These are phyloP conservation scores for Schizophyllum amplum DNA, from an alignment of 1,284 basidiomycete species.

Conservation along the genomic window DNA sequence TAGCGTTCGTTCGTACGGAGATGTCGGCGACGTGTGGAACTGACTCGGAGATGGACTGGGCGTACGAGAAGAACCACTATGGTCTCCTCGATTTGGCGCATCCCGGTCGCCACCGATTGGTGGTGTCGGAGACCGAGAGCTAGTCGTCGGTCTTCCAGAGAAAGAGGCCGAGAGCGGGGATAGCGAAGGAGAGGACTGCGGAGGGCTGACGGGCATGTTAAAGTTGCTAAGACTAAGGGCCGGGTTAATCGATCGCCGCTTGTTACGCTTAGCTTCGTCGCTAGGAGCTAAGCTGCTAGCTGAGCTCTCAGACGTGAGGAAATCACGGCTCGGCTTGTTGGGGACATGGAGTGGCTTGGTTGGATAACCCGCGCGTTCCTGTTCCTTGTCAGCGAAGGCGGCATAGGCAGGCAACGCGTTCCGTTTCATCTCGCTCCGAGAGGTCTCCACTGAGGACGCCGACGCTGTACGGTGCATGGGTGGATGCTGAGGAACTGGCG, in stretches of 20 bases:
- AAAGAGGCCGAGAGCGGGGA: constrained; percentile 27
- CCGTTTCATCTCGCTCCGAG: neutral
- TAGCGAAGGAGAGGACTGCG: constrained; percentile 21
- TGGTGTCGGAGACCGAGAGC: constrained; percentile 3
- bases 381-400: neutral
- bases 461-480: neutral
- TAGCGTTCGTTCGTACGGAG: neutral
- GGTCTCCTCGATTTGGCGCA: too few species aligned
- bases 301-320: constrained; percentile 3
- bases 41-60: neutral
- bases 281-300: constrained; percentile 1
- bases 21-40: neutral
- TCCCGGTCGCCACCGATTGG: neutral
- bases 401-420: neutral
- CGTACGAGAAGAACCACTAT: neutral
- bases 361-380: constrained; percentile 1
- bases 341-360: constrained; percentile 7
- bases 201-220: constrained; percentile 16
- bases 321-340: neutral
- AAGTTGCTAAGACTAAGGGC: constrained; percentile 26
- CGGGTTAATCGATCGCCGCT: constrained; percentile 41
- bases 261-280: constrained; percentile 23
- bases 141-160: constrained; percentile 1
- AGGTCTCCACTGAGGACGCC: neutral
- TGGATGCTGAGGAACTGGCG: constrained; percentile 7